Evolutionary conservation across 768 basidiomycete species (phyloP).

Genomic region (Hericium coralloides): DNA sequence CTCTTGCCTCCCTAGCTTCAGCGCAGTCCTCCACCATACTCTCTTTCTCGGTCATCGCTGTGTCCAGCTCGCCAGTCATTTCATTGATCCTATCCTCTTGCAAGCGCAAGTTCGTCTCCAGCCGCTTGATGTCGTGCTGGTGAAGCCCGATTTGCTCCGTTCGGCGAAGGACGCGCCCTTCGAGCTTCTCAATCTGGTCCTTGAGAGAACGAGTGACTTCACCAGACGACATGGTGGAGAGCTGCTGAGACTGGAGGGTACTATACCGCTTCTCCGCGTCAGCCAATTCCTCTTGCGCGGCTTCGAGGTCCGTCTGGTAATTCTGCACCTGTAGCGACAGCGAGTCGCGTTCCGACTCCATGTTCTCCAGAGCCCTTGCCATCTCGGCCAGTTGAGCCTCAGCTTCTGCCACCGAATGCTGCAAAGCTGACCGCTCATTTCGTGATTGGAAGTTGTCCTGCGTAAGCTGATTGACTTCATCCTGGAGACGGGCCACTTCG

Average conservation of each 20-base stretch:
- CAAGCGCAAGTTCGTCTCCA: slow-evolving; percentile 66
- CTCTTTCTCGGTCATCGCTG: slow-evolving; percentile 54
- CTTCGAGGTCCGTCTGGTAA: slow-evolving; percentile 47
- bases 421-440: slow-evolving; percentile 6
- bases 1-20: slow-evolving; percentile 63
- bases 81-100: slow-evolving; percentile 70
- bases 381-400: slow-evolving; percentile 37
- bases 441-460: slow-evolving; percentile 2
- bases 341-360: slow-evolving; percentile 60
- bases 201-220: slow-evolving; percentile 41
- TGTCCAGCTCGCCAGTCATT: slow-evolving; percentile 62
- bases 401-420: slow-evolving; percentile 28
- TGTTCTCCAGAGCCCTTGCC: slow-evolving; percentile 38
- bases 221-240: slow-evolving; percentile 47
- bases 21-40: slow-evolving; percentile 84
- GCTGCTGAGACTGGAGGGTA: slow-evolving; percentile 55
- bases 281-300: slow-evolving; percentile 42
- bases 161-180: slow-evolving; percentile 51
- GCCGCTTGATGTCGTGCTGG: slow-evolving; percentile 68
- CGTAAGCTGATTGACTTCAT: slow-evolving; percentile 2
- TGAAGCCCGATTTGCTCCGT: slow-evolving; percentile 72
- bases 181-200: slow-evolving; percentile 60
- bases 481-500: slow-evolving; percentile 3
- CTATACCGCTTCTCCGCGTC: slow-evolving; percentile 55
- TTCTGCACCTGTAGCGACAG: slow-evolving; percentile 57